phyloP scores from a whole-genome alignment of 345 rosid species.

The Microcos paniculata region DNA sequence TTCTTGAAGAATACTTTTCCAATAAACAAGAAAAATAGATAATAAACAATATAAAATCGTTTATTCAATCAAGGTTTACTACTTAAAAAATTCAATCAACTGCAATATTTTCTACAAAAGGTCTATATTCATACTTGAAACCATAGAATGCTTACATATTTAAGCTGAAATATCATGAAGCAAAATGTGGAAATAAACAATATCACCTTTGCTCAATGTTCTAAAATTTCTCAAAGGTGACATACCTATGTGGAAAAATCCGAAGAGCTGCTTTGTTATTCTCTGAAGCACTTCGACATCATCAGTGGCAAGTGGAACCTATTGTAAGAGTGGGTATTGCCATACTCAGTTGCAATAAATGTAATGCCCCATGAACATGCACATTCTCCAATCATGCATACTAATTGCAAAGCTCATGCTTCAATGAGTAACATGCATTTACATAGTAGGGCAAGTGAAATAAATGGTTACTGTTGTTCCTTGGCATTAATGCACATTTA shows the following conservation, averaged over 20 bases:
- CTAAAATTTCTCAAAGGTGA: constrained; percentile 13
- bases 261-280: constrained; percentile 75
- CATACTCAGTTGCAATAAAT: constrained; percentile 6
- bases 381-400: background rate
- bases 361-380: background rate
- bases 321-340: background rate
- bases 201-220: background rate
- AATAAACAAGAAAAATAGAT: background rate
- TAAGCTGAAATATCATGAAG: background rate
- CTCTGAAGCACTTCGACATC: constrained; percentile 76
- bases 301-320: constrained; percentile 87
- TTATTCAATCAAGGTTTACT: background rate
- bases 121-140: background rate
- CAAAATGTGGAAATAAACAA: constrained; percentile 10
- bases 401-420: background rate
- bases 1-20: background rate
- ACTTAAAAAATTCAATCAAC: background rate
- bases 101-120: background rate
- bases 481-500: background rate
- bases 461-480: background rate
- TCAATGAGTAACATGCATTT: background rate
- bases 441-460: background rate
- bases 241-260: constrained; percentile 67
- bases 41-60: background rate
- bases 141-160: background rate